These are phyloP conservation scores for Coniochaeta sp. DNA, from an alignment of 2,329 filamentous ascomycete species.

Conservation along the genomic window DNA sequence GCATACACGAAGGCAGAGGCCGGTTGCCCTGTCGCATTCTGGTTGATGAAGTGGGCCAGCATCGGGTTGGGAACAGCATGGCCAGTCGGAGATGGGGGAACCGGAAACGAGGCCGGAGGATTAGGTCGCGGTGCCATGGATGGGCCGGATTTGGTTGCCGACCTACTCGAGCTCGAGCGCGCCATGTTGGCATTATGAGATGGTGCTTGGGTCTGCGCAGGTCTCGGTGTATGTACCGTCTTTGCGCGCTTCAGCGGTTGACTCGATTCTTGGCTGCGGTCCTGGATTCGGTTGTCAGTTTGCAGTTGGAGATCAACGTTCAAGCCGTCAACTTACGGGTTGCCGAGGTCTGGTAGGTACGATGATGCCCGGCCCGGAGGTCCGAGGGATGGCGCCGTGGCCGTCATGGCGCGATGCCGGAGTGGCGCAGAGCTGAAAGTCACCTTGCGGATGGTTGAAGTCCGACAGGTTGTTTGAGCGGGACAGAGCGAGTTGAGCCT, in stretches of 20 bases:
- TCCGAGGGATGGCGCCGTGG: conserved; percentile 18
- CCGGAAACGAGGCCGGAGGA: background rate
- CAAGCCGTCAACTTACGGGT: background rate
- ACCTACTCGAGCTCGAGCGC: conserved; percentile 34
- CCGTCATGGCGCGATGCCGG: conserved; percentile 13
- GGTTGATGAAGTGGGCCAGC: conserved; percentile 10
- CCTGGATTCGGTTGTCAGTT: background rate
- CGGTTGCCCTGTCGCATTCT: conserved; percentile 11
- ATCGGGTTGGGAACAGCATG: conserved; percentile 1
- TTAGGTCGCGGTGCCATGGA: conserved; percentile 14
- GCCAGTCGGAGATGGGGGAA: background rate
- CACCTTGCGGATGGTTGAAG: conserved; percentile 13
- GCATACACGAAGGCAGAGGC: conserved; percentile 10
- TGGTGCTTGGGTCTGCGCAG: conserved; percentile 17
- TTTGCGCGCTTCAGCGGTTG: conserved; percentile 24
- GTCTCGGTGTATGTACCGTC: conserved; percentile 17
- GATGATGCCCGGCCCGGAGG: conserved; percentile 15
- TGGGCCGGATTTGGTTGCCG: conserved; percentile 27
- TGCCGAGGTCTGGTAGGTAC: conserved; percentile 5
- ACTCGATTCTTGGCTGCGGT: background rate
- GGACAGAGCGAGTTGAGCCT: background rate
- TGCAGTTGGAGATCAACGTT: background rate
- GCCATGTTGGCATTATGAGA: conserved; percentile 32
- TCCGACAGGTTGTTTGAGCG: background rate
- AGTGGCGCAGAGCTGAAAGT: conserved; percentile 20